Evolutionary conservation across 1,284 basidiomycete genomes (phyloP), one percentile per base, ranked within the genome.

Genomic region (Marasmius oreades): DNA sequence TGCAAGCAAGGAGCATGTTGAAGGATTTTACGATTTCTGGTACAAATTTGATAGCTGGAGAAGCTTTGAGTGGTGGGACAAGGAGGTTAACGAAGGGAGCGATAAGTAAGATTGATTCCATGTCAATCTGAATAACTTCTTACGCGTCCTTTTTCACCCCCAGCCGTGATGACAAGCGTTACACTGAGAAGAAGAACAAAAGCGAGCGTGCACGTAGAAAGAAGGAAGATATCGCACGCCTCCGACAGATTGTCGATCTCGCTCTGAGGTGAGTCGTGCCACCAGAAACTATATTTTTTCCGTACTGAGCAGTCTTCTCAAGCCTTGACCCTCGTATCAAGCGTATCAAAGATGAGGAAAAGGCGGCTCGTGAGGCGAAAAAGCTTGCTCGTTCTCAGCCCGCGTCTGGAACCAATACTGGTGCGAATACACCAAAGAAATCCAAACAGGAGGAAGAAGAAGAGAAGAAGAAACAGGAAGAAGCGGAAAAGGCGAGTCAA

Each of bases 41-140:
- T 98, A 98, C 82, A 97, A 97, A 82, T 98, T 99, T 74, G 95
- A 98, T 73, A 93, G 90, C 67, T 99, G 97, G 97, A 80, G 97
- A 63, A 93, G 89, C 72, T 99, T 99, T 70, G 96, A 99, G 76
- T 98, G 95, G 80, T 79, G 93, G 65, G 96, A 99, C 78, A 99
- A 99, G 81, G 96, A 99, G 73, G 89, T 94, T 62, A 98, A 98
- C 74, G 96, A 99, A 75, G 96, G 96, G 26, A 93, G 90, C 61
- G 96, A 99, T 71, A 93, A 84, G 90, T 92, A 53, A 62, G 86
- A 75, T 3, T 5, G n/a, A 24, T 46, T 53, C 46, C 26, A 16
- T 23, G 22, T 10, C 20, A 51, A 31, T 51, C 10, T 45, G 55
- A 22, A 53, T 24, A 16, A 23, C 51, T 4, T 45, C 55, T 1